Evolutionary conservation across 2,329 filamentous ascomycete genomes (phyloP), one percentile per base, ranked within the genome.

Genomic region (Hymenoscyphus fraxineus): DNA sequence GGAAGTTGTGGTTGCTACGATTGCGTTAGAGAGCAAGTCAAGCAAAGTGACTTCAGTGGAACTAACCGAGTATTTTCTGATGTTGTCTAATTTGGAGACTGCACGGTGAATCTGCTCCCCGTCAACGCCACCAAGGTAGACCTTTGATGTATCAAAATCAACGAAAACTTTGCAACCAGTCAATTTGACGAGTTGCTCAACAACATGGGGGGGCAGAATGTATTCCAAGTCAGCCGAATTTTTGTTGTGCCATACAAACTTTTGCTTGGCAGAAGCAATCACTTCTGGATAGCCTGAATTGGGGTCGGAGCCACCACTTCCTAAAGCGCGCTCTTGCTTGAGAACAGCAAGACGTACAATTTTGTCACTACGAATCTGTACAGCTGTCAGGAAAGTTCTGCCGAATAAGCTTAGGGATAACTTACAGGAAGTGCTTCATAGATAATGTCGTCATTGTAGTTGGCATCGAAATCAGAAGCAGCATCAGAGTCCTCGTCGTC

Each of bases 21-120:
- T 41, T 4, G 22, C 31, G 31, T 38, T 6, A 40, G 39, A 55
- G 16, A 38, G 15, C 16, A 6, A 13, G 10, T 51, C 27, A 39
- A 16, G 56, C 16, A 13, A 54, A 7, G 22, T 15, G 32, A 22
- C 16, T 19, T 27, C 35, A 47, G 58, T 12, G 5, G n/a, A 16
- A 44, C 68, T 67, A 61, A 74, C 73, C 51, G 60, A 65, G 13
- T 70, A 68, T 54, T 73, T 72, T 13, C 22, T 41, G 19, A 74
- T 66, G 40, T 66, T 71, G 9, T 73, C 66, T 1, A 75, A 63
- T 59, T 73, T 75, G 3, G 56, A n/a, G 2, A 70, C 55, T 9
- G 68, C 70, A 38, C 56, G 10, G 44, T 68, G 60, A 27, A 67
- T 22, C 13, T 58, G 56, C 38, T 67, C 63, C 44, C 67, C 60